A percentile compares a stretch with the other conserved stretches of the same genome.
Conservation (phyloP, 305 asterid genomes). For the Solanum hybrid region DNA sequence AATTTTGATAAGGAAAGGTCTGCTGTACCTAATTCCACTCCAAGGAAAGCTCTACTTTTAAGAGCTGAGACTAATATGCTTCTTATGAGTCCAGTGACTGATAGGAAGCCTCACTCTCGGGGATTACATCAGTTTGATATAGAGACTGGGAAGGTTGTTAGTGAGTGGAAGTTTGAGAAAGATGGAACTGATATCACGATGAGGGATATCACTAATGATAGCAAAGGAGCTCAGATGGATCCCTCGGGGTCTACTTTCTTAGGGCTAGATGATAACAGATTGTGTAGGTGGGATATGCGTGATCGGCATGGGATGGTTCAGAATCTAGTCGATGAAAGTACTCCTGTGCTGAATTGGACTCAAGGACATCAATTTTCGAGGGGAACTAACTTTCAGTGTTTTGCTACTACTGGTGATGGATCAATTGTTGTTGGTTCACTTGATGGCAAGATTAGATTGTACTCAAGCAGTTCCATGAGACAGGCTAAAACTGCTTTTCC, state of each 20-base stretch:
- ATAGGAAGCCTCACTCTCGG: slow-evolving; percentile 53
- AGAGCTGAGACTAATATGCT: slow-evolving; percentile 97
- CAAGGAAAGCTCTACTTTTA: slow-evolving; percentile 86
- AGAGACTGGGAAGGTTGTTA: slow-evolving; percentile 77
- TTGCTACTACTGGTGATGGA: slow-evolving; percentile 97
- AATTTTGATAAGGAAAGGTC: slow-evolving; percentile 51
- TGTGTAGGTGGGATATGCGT: slow-evolving; percentile 99
- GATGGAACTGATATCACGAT: slow-evolving; percentile 89
- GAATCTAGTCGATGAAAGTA: slow-evolving; percentile 56
- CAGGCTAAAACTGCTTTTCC: slow-evolving; percentile 98
- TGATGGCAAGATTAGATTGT: slow-evolving; percentile 95
- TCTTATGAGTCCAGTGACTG: slow-evolving; percentile 80
- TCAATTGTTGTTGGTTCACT: slow-evolving; percentile 95
- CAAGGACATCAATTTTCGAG: slow-evolving; percentile 97
- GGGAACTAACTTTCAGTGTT: slow-evolving; percentile 94
- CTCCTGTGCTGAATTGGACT: slow-evolving; percentile 93
- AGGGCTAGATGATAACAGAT: slow-evolving; percentile 87
- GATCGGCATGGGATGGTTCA: slow-evolving; percentile 85
- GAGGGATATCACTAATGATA: slow-evolving; percentile 91
- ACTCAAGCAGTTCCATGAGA: slow-evolving; percentile 86
- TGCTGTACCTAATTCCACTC: slow-evolving; percentile 38
- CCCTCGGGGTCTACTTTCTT: slow-evolving; percentile 93
- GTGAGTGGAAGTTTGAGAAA: slow-evolving; percentile 92
- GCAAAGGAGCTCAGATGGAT: slow-evolving; percentile 91
- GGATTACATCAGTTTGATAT: slow-evolving; percentile 94